Evolutionary conservation across 768 basidiomycete species (phyloP).

Genomic region (Pleurotus platypus): DNA sequence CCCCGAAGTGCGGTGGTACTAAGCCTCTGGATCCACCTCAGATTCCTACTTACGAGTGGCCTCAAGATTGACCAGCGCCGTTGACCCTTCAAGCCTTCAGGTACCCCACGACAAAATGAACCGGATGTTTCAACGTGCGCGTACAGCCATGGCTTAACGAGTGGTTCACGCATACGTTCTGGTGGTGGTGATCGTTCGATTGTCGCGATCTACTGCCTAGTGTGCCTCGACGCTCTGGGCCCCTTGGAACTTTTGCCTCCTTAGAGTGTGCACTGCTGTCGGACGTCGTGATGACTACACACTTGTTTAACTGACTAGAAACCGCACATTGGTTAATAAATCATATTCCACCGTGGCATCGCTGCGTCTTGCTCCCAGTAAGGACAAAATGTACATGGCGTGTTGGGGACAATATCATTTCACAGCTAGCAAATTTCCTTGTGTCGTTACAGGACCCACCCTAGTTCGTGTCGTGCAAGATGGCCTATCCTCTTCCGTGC

Average conservation of each 20-base stretch:
- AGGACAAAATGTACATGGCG: too few species aligned
- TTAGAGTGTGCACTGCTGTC: background rate
- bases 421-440: too few species aligned
- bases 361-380: too few species aligned
- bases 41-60: background rate
- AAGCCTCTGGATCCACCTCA: background rate
- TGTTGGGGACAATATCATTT: too few species aligned
- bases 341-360: too few species aligned
- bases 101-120: background rate
- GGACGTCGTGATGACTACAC: too few species aligned
- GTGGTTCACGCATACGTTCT: background rate
- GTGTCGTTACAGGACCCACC: too few species aligned
- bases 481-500: too few species aligned
- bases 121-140: background rate
- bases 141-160: background rate
- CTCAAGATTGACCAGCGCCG: background rate
- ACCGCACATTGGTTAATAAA: too few species aligned
- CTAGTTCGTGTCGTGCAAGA: too few species aligned
- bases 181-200: background rate
- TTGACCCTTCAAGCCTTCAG: background rate
- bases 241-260: background rate
- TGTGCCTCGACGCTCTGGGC: background rate
- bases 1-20: background rate
- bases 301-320: too few species aligned
- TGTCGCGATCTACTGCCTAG: background rate